These are phyloP conservation scores for Ascosphaera apis DNA, from an alignment of 2,329 filamentous ascomycete species.

Conservation along the genomic window DNA sequence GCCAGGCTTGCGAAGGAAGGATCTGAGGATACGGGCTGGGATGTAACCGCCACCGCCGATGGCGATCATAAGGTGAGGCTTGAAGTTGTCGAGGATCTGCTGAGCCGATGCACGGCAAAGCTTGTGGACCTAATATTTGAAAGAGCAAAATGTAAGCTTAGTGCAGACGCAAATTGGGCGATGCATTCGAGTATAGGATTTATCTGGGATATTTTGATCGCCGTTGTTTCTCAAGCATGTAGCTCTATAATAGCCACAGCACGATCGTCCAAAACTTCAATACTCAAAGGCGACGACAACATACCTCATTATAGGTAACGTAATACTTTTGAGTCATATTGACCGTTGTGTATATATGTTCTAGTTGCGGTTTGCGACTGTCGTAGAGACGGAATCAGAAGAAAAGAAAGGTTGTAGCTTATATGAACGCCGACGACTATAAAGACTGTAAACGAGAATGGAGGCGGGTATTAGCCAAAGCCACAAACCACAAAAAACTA, in stretches of 20 bases:
- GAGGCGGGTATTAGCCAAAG: no score
- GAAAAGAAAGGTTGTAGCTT: no score
- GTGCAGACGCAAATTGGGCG: background rate
- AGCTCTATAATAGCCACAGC: no score
- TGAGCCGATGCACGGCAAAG: slow-evolving; percentile 73
- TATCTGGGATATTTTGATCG: no score
- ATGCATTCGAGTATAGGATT: no score
- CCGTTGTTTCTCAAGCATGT: no score
- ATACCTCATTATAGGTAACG: slow-evolving; percentile 78
- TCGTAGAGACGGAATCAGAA: no score
- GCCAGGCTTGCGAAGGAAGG: slow-evolving; percentile 79
- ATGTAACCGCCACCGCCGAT: slow-evolving; percentile 96
- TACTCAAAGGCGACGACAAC: no score
- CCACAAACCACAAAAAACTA: no score
- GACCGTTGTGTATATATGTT: slow-evolving; percentile 4
- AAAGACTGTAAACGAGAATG: no score
- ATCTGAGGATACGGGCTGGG: slow-evolving; percentile 75
- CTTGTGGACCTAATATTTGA: slow-evolving; percentile 61
- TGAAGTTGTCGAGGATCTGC: slow-evolving; percentile 60
- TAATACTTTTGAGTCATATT: slow-evolving; percentile 70
- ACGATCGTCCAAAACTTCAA: no score
- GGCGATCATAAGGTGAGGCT: slow-evolving; percentile 92
- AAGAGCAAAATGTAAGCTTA: background rate
- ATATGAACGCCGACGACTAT: no score
- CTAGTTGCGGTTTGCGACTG: background rate